Conservation (phyloP, 768 basidiomycete species). For the Lactarius deliciosus region DNA sequence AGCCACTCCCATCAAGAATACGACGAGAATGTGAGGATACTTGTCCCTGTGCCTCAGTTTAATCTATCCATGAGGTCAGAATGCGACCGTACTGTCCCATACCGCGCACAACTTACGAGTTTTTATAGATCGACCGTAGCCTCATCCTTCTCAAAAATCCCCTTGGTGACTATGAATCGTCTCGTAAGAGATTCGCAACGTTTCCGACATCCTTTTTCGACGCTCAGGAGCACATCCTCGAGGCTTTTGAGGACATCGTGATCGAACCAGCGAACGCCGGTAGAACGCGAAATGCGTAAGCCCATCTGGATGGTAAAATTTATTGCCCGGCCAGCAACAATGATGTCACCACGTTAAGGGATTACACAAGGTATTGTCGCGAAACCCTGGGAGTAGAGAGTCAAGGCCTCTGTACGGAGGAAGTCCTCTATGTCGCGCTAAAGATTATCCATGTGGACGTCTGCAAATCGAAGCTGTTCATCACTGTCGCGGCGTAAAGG, state of each 20-base stretch:
- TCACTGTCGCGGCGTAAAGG: neutral
- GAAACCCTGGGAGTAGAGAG: slow-evolving; percentile 62
- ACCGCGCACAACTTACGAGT: slow-evolving; percentile 68
- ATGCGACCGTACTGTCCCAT: neutral
- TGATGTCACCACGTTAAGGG: slow-evolving; percentile 95
- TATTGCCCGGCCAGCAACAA: slow-evolving; percentile 94
- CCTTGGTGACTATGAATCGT: slow-evolving; percentile 78
- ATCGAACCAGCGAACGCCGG: slow-evolving; percentile 92
- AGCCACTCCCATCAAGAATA: too few species aligned
- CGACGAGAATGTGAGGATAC: slow-evolving; percentile 45
- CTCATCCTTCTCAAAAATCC: slow-evolving; percentile 45
- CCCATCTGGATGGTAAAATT: slow-evolving; percentile 97
- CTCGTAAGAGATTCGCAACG: slow-evolving; percentile 66
- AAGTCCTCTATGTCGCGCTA: slow-evolving; percentile 91
- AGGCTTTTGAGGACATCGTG: slow-evolving; percentile 92
- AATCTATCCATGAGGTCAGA: slow-evolving; percentile 50
- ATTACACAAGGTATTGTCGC: slow-evolving; percentile 91
- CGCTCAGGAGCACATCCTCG: slow-evolving; percentile 73
- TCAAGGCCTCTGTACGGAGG: slow-evolving; percentile 82
- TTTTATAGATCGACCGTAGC: too few species aligned
- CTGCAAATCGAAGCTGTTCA: slow-evolving; percentile 40
- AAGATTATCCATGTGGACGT: slow-evolving; percentile 83
- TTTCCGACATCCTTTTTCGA: slow-evolving; percentile 89
- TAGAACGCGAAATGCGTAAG: slow-evolving; percentile 88
- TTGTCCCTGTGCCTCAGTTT: slow-evolving; percentile 95